Base-by-base conservation (phyloP, 768 basidiomycete genomes). In the Tylopilus plumbeoviolaceoides region DNA sequence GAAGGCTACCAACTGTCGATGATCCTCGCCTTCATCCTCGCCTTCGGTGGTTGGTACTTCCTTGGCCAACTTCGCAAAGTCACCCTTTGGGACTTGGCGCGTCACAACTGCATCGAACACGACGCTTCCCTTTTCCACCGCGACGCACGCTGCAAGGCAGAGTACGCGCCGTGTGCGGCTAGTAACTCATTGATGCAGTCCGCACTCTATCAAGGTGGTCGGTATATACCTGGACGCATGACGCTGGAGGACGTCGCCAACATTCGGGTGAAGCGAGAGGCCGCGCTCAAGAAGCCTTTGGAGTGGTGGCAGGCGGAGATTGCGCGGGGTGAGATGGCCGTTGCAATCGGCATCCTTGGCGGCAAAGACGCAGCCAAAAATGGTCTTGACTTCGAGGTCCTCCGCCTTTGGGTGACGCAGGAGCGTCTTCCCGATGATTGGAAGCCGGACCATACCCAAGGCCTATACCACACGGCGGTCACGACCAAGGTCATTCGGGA, bases 321-420 rank as follows among this genome's bases (percentile, higher is more conserved):
- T 48, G 85, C 84, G 3, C 74, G 83, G 15, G 83, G 83, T 8
- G 85, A 87, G 64, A 81, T 85, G 73, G 81, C 78, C 0, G 75
- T 86, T 48, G 79, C 84, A 3, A 70, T 85, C 7, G 82, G 80
- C 1, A 74, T 86, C 17, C 47, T 67, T 21, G 68, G 70, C 2
- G 69, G 68, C 27, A 70, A 63, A 30, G 64, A 66, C 5, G 70
- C 66, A 2, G 64, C 53, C 30, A 75, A 73, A 55, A 59, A 68
- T 0, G 81, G 81, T 0, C 63, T 79, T 14, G 77, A 77, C 0
- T 65, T 76, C 2, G 73, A 77, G 31, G 75, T 75, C 67, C 64
- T 84, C 40, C 67, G 72, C 15, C 64, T 65, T 9, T 86, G 83
- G 83, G 70, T 83, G 44, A 62, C 63, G 9, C 62, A 78, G n/a